Conservation (phyloP, 495 filamentous ascomycete species). For the Penicillium coffeae region DNA sequence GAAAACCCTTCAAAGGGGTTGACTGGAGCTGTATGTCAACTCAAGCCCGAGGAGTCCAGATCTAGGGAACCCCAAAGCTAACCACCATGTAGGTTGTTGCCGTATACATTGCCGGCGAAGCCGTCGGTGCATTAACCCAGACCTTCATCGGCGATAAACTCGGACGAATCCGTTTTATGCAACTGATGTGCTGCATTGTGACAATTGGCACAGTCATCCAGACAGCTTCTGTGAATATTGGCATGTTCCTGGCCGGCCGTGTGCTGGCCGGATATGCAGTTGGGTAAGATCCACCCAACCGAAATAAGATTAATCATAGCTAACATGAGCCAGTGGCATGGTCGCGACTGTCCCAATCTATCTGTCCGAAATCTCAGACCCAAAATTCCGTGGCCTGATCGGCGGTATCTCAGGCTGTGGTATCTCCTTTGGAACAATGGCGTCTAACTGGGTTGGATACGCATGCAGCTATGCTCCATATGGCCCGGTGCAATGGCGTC, state of each 20-base stretch:
- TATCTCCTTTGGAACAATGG: conserved; percentile 56
- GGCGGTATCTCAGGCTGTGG: conserved; percentile 57
- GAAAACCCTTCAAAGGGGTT: conserved; percentile 48
- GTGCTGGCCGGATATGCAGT: conserved; percentile 53
- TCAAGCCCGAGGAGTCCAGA: background rate
- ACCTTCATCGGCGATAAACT: conserved; percentile 52
- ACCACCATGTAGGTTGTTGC: conserved; percentile 41
- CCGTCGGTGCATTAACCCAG: conserved; percentile 50
- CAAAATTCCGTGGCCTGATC: conserved; percentile 51
- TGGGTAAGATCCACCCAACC: conserved; percentile 31
- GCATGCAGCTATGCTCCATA: conserved; percentile 54
- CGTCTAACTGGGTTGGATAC: conserved; percentile 56
- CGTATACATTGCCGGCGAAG: conserved; percentile 59
- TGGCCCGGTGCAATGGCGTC: conserved; percentile 52
- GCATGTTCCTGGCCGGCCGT: conserved; percentile 58
- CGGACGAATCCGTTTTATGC: conserved; percentile 58
- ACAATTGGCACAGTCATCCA: conserved; percentile 55
- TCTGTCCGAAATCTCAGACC: conserved; percentile 54
- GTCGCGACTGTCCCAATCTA: conserved; percentile 58
- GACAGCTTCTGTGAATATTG: conserved; percentile 55
- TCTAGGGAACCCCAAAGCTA: background rate
- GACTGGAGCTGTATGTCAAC: conserved; percentile 49
- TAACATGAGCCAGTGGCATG: conserved; percentile 35
- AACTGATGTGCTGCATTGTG: conserved; percentile 53
- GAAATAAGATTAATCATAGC: background rate